These are phyloP conservation scores for Globisporangium canariense DNA, from an alignment of 352 stramenopile genomes.

Conservation along the genomic window DNA sequence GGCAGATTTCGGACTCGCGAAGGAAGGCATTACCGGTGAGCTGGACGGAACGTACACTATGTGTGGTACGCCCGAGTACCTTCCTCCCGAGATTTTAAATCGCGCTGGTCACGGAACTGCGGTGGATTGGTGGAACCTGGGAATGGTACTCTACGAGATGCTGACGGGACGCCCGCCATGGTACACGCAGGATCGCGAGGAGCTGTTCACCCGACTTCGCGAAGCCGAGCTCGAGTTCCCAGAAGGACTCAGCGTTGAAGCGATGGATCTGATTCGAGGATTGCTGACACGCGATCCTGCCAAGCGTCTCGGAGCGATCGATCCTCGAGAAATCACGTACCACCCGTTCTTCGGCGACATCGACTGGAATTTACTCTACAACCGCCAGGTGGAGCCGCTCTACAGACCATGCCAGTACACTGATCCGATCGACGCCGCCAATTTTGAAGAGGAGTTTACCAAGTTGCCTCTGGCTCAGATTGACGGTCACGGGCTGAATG, in stretches of 20 bases:
- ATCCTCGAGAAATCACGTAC: conserved; percentile 75
- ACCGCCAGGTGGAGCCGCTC: conserved; percentile 70
- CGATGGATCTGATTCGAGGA: conserved; percentile 78
- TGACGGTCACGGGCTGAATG: conserved; percentile 63
- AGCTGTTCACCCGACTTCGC: conserved; percentile 67
- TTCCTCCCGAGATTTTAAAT: conserved; percentile 81
- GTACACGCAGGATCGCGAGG: conserved; percentile 79
- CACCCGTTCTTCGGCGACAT: conserved; percentile 83
- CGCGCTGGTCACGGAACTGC: conserved; percentile 70
- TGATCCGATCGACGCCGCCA: conserved; percentile 77
- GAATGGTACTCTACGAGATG: conserved; percentile 85
- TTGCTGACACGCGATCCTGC: conserved; percentile 91
- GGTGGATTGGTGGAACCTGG: conserved; percentile 86
- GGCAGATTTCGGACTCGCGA: conserved; percentile 77
- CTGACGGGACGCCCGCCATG: conserved; percentile 69
- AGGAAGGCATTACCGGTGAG: conserved; percentile 70
- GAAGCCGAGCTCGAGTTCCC: conserved; percentile 73
- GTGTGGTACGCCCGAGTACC: conserved; percentile 85
- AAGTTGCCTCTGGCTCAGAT: conserved; percentile 69
- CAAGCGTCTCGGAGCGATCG: conserved; percentile 87
- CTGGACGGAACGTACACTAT: conserved; percentile 80
- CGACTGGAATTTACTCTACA: conserved; percentile 77
- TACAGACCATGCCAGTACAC: conserved; percentile 83
- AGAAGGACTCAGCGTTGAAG: conserved; percentile 52
- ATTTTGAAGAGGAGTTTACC: conserved; percentile 85